Evolutionary conservation across 768 basidiomycete species (phyloP), one percentile per base, ranked within the genome.

Genomic region (Boletellus ananiceps): DNA sequence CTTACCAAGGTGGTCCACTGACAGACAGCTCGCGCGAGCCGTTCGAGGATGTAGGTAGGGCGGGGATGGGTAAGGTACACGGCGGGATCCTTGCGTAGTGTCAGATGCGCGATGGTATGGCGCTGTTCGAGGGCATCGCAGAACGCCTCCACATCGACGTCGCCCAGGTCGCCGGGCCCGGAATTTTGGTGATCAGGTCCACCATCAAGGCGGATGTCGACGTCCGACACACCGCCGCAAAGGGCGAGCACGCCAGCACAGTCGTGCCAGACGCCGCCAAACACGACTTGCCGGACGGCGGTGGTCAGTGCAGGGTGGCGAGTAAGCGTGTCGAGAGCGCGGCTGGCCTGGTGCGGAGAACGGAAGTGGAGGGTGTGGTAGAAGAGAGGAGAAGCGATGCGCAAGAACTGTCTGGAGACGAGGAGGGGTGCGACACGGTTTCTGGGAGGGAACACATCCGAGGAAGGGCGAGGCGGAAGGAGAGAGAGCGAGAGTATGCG

Each of bases 331-430:
- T 52, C 57, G n/a, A 67, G 59, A 12, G 76, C 70, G 8, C 62
- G 52, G 11, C 57, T 52, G 1, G 80, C 66, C 19, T 81, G 76
- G 11, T 44, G 32, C 0, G 71, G 52, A 0, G 76, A 69, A 33
- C 61, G 66, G 39, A 86, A 59, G 56, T 71, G 69, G 37, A 85
- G 51, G 37, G 73, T 71, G 58, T 76, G 70, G 69, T 84, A 84
- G 52, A 81, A 72, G 12, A 83, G 70, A 2, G 83, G 82, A 0
- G 74, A 74, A 2, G 71, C 74, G 51, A 86, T 82, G 50, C 84
- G 74, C 38, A 73, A 63, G 67, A 83, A 80, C 19, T 67, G 58
- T 34, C 65, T 74, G 43, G 67, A 82, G 40, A 80, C 78, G 44
- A 79, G 74, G 14, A 85, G 73, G 0, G 75, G 71, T 5, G 78